Percentiles rank a stretch among this genome's conserved stretches.
Conservation (phyloP, 2,329 filamentous ascomycete species). For the Calycina herbarum region DNA sequence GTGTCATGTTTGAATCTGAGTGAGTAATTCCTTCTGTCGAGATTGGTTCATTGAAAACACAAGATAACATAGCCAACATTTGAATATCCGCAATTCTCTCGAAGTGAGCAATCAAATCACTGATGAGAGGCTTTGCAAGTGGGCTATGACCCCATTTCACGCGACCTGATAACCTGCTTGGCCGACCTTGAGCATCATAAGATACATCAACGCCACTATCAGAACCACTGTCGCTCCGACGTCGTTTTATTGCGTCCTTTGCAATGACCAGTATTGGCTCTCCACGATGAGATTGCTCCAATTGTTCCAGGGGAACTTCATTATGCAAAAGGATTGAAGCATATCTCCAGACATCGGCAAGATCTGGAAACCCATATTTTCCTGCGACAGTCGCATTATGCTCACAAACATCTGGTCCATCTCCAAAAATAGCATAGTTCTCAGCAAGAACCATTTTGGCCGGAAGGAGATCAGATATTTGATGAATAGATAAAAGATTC, state of each 20-base stretch:
- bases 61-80: slow-evolving; percentile 72
- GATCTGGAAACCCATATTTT: slow-evolving; percentile 66
- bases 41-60: slow-evolving; percentile 63
- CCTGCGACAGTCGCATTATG: slow-evolving; percentile 81
- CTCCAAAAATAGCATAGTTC: slow-evolving; percentile 81
- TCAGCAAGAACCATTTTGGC: slow-evolving; percentile 75
- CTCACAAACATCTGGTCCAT: slow-evolving; percentile 76
- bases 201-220: slow-evolving; percentile 49
- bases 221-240: slow-evolving; percentile 42
- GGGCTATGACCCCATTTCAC: slow-evolving; percentile 70
- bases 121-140: slow-evolving; percentile 60
- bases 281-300: slow-evolving; percentile 53
- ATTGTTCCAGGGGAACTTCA: slow-evolving; percentile 69
- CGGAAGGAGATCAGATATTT: slow-evolving; percentile 70
- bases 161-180: slow-evolving; percentile 50
- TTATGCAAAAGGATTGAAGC: slow-evolving; percentile 75
- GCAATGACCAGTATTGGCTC: slow-evolving; percentile 66
- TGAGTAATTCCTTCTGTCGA: slow-evolving; percentile 57
- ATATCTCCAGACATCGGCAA: slow-evolving; percentile 83
- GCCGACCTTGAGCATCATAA: slow-evolving; percentile 39
- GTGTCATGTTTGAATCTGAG: slow-evolving; percentile 54
- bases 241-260: slow-evolving; percentile 53
- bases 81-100: slow-evolving; percentile 64
- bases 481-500: slow-evolving; percentile 73
- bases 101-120: slow-evolving; percentile 63